These are phyloP conservation scores for Mangifera indica DNA, from an alignment of 345 rosid genomes.

Conservation along the genomic window DNA sequence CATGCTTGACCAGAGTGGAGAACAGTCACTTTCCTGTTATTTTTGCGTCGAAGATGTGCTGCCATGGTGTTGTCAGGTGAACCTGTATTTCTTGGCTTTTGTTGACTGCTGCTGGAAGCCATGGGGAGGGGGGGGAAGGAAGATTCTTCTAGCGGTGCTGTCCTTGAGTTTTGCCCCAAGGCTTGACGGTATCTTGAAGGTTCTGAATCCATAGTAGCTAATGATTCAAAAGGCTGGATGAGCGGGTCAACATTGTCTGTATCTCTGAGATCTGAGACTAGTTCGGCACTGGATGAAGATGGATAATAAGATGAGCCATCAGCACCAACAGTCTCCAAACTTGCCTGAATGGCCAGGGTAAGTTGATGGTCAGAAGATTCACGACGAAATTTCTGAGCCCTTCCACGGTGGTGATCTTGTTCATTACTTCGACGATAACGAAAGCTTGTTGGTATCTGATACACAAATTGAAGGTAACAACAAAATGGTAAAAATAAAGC, in stretches of 20 bases:
- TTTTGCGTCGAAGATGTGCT: conserved; percentile 55
- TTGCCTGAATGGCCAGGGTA: conserved; percentile 60
- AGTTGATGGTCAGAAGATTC: conserved; percentile 66
- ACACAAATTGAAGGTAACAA: background rate
- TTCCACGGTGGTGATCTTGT: conserved; percentile 76
- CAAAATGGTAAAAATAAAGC: background rate
- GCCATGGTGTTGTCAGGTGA: conserved; percentile 61
- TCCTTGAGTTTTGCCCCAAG: conserved; percentile 57
- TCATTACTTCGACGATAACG: conserved; percentile 56
- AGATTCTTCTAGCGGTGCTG: conserved; percentile 59
- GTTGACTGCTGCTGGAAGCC: conserved; percentile 42
- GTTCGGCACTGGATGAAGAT: conserved; percentile 43
- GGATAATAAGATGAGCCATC: conserved; percentile 38
- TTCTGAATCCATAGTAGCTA: conserved; percentile 50
- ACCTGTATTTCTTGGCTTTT: conserved; percentile 43
- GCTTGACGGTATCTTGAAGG: conserved; percentile 84
- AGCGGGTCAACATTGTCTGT: conserved; percentile 50
- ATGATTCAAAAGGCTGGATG: conserved; percentile 58
- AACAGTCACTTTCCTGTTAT: conserved; percentile 32
- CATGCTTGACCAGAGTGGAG: conserved; percentile 54
- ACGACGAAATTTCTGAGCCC: conserved; percentile 57
- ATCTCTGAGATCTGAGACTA: conserved; percentile 40
- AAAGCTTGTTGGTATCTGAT: conserved; percentile 93
- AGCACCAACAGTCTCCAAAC: conserved; percentile 41
- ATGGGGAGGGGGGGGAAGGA: conserved; percentile 85